Percentiles rank a stretch among this genome's conserved stretches.
Evolutionary conservation across 768 basidiomycete species (phyloP).

Genomic region (Panaeolus papilionaceus): DNA sequence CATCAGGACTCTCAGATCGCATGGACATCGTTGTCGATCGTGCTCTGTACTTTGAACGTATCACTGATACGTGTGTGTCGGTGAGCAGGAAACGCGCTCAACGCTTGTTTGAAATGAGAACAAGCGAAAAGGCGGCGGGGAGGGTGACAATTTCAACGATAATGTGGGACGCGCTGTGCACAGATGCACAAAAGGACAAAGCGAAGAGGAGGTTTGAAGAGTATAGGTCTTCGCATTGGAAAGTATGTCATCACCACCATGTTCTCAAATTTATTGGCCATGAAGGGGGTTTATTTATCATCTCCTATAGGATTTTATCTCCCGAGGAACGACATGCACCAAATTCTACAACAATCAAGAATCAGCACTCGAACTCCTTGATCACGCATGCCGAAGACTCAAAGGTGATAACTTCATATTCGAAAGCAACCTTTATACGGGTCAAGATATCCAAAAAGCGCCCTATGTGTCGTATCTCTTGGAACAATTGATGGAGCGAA

Average conservation of each 20-base stretch:
- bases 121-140: background rate
- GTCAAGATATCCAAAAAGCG: background rate
- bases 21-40: background rate
- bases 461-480: background rate
- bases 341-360: background rate
- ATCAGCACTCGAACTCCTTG: background rate
- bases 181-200: background rate
- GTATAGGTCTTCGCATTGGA: background rate
- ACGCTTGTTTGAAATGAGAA: background rate
- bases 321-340: background rate
- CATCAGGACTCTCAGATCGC: background rate
- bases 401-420: background rate
- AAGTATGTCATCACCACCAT: background rate
- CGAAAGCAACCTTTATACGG: background rate
- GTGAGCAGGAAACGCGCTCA: background rate
- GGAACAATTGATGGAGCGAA: background rate
- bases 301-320: background rate
- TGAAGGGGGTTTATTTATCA: background rate
- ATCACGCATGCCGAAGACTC: background rate
- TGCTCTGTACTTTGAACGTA: background rate
- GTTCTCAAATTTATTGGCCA: background rate
- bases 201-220: background rate
- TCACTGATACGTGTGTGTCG: background rate
- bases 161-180: background rate
- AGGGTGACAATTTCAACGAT: background rate